These are phyloP conservation scores for Digitaria exilis DNA, from an alignment of 202 grass and related monocot species.

Conservation along the genomic window DNA sequence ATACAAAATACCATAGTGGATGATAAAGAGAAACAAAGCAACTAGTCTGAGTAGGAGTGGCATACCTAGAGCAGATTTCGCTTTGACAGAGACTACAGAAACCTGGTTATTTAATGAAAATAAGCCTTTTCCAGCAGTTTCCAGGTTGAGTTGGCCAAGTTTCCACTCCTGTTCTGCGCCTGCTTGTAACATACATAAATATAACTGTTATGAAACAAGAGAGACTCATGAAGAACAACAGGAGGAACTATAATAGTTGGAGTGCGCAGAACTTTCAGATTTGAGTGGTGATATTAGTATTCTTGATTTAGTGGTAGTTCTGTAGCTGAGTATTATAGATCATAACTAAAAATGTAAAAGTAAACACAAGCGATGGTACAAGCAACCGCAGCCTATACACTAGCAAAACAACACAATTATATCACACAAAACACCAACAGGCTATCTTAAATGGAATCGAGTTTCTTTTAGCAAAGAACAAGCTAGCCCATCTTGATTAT, in stretches of 20 bases:
- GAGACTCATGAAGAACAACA: constrained; percentile 21
- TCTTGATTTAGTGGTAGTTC: constrained; percentile 11
- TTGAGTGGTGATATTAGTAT: constrained; percentile 1
- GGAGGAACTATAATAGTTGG: constrained; percentile 2
- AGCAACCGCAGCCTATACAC: constrained; percentile 7
- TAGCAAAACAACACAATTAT: constrained; percentile 24
- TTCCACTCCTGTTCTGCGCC: constrained; percentile 96
- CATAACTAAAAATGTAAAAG: neutral
- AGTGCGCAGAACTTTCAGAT: constrained; percentile 12
- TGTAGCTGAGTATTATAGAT: neutral
- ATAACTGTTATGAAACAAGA: constrained; percentile 36
- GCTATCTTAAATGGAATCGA: neutral
- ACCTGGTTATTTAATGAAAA: constrained; percentile 84
- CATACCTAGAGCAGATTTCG: constrained; percentile 85
- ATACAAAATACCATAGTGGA: constrained; percentile 28
- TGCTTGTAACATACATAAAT: constrained; percentile 50
- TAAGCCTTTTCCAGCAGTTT: constrained; percentile 76
- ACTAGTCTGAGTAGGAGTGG: constrained; percentile 8
- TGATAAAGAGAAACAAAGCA: constrained; percentile 24
- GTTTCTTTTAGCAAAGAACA: constrained; percentile 17
- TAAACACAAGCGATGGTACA: neutral
- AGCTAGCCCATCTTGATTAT: constrained; percentile 24
- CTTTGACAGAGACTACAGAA: constrained; percentile 64
- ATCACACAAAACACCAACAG: neutral
- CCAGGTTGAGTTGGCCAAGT: constrained; percentile 76